Conservation (phyloP, 2,329 filamentous ascomycete genomes). For the Diaporthe velutina region DNA sequence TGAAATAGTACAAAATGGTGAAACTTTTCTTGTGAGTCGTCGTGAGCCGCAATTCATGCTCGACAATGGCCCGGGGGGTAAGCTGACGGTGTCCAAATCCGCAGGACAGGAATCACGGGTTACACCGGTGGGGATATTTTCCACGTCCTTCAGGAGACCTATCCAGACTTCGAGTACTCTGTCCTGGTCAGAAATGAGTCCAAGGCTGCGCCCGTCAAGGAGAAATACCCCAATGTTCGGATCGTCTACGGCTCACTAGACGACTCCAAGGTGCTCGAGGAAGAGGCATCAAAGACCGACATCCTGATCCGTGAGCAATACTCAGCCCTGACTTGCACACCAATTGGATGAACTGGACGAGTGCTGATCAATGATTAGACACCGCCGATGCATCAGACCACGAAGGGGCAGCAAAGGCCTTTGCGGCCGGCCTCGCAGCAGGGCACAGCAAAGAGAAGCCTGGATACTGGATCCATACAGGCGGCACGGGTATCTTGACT, state of each 20-base stretch:
- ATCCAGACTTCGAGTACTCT: slow-evolving; percentile 59
- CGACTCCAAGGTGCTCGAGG: slow-evolving; percentile 60
- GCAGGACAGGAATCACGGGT: slow-evolving; percentile 52
- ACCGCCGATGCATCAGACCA: slow-evolving; percentile 64
- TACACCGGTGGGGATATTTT: slow-evolving; percentile 67
- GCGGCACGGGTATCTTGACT: slow-evolving; percentile 62
- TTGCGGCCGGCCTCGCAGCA: slow-evolving; percentile 59
- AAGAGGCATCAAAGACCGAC: slow-evolving; percentile 64
- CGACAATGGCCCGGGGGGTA: background rate
- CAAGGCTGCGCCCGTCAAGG: slow-evolving; percentile 58
- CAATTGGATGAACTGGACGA: background rate
- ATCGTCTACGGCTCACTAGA: slow-evolving; percentile 64
- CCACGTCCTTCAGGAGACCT: slow-evolving; percentile 51
- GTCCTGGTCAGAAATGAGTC: slow-evolving; percentile 62
- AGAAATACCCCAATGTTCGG: slow-evolving; percentile 61
- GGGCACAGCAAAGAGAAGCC: slow-evolving; percentile 59
- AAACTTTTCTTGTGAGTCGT: slow-evolving; percentile 27
- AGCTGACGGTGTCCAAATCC: background rate
- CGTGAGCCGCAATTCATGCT: background rate
- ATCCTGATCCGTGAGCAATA: slow-evolving; percentile 60
- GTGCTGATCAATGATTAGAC: slow-evolving; percentile 49
- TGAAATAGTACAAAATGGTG: background rate
- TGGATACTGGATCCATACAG: slow-evolving; percentile 64
- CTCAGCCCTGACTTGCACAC: too few relatives aligned
- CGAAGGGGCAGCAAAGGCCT: slow-evolving; percentile 55